Conservation (phyloP, 441 rosid genomes). For the Brassica balearica region DNA sequence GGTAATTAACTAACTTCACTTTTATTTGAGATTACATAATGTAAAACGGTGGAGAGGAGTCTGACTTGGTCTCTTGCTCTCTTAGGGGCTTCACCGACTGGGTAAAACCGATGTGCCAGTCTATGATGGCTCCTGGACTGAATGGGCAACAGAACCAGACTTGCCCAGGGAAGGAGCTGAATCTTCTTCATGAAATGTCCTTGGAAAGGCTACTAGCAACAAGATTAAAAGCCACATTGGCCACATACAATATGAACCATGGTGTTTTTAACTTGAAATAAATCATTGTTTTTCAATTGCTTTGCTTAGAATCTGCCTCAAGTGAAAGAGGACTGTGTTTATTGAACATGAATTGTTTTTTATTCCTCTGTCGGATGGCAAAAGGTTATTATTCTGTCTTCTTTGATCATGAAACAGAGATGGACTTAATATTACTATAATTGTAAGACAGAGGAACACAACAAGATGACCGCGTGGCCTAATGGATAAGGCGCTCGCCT, state of each 20-base stretch:
- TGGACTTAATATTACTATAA: too few relatives aligned
- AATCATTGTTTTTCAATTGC: too few relatives aligned
- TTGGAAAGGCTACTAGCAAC: background rate
- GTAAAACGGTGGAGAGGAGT: background rate
- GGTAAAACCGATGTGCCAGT: slow-evolving; percentile 80
- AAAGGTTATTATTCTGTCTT: too few relatives aligned
- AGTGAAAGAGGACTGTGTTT: too few relatives aligned
- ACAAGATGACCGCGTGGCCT: slow-evolving; percentile 56
- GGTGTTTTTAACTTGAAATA: slow-evolving; percentile 1
- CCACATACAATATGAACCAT: background rate
- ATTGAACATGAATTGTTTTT: too few relatives aligned
- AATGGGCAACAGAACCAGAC: slow-evolving; percentile 81
- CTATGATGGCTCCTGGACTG: slow-evolving; percentile 95
- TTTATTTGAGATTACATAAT: background rate
- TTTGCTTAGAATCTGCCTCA: too few relatives aligned
- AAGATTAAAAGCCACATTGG: slow-evolving; percentile 13
- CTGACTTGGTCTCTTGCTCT: slow-evolving; percentile 16
- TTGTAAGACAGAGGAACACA: too few relatives aligned
- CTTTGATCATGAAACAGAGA: too few relatives aligned
- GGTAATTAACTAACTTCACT: slow-evolving; percentile 51
- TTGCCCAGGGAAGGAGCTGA: slow-evolving; percentile 55
- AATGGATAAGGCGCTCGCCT: slow-evolving; percentile 93
- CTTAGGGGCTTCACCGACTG: slow-evolving; percentile 83
- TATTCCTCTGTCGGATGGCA: too few relatives aligned
- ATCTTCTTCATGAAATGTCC: slow-evolving; percentile 27